Base-by-base conservation (phyloP, 768 basidiomycete genomes). In the Kwoniella newhampshirensis region DNA sequence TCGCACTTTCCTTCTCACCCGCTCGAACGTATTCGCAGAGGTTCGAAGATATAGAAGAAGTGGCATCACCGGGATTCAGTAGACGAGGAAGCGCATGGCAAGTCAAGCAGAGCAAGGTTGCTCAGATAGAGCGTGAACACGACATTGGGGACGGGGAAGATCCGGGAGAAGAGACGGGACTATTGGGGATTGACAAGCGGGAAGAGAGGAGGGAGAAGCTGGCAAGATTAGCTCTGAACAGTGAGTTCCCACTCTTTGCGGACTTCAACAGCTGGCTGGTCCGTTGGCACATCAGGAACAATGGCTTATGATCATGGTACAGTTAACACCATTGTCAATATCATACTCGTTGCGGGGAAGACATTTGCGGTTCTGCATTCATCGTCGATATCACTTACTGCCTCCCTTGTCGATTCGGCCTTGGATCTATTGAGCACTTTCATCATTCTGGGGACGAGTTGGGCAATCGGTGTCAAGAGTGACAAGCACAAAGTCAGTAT, bases 351-450 rank as follows among this genome's bases (percentile, higher is more conserved):
- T 11, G 66, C 54, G 9, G 77, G 70, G 13, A 79, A 80, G 51
- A 72, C 70, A 9, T 54, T 74, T 12, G 77, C 77, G n/a, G 77
- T 79, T 18, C 63, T 79, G 21, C 69, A 77, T 37, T 78, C 78
- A 15, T 67, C 74, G 27, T 79, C 78, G 1, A 75, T 80, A 45
- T 78, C 78, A 13, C 68, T 80, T 21, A 68, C 78, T 17, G 79
- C 79, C 1, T 75, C 73, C 0, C 65, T 77, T 21, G 75, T 80
- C 46, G 79, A 80, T 56, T 75, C 74, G 2, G 78, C 73, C 1
- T 68, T 80, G 58, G 79, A 80, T 52, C 68, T 79, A 30, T 57
- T 80, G 1, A 75, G 73, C 21, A 79, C 78, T 0, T 47, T 79
- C 40, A 80, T 80, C 63, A 79, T 80, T 51, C 68, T 77, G 37